These are phyloP conservation scores for Flaveria bidentis DNA, from an alignment of 129 eudicot genomes.

Conservation along the genomic window DNA sequence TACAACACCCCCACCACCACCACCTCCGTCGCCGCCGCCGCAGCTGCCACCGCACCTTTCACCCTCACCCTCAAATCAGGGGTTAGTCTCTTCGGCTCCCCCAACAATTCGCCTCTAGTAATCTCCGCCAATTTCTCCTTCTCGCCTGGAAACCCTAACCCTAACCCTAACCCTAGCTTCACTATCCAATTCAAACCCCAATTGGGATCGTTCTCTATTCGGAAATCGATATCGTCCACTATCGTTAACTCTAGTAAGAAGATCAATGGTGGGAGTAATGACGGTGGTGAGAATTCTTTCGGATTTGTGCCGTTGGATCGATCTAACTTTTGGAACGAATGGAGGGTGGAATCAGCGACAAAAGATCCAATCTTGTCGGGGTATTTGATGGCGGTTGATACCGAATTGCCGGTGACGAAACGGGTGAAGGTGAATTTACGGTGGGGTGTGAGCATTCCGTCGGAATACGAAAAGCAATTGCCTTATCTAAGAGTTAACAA, in stretches of 20 bases:
- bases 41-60: conserved; percentile 40
- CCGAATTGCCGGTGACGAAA: conserved; percentile 62
- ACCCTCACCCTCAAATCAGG: conserved; percentile 77
- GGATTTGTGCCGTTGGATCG: conserved; percentile 61
- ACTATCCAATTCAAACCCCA: conserved; percentile 69
- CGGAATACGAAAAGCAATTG: conserved; percentile 40
- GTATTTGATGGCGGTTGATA: conserved; percentile 53
- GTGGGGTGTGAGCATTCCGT: conserved; percentile 74
- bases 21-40: conserved; percentile 29
- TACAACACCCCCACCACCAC: conserved; percentile 61
- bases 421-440: conserved; percentile 55
- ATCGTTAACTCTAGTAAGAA: conserved; percentile 10
- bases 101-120: conserved; percentile 66
- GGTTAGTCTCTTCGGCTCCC: conserved; percentile 67
- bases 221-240: conserved; percentile 51
- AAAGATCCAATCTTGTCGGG: conserved; percentile 58
- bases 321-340: conserved; percentile 49
- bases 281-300: conserved; percentile 33
- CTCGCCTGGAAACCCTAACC: conserved; percentile 51
- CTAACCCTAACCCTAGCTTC: conserved; percentile 63
- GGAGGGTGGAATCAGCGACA: conserved; percentile 35
- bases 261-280: conserved; percentile 28
- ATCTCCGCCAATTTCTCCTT: conserved; percentile 76
- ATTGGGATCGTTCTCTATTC: conserved; percentile 75
- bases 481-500: conserved; percentile 73